Conservation (phyloP, 1,284 basidiomycete species). For the Rhodotorula sp. region DNA sequence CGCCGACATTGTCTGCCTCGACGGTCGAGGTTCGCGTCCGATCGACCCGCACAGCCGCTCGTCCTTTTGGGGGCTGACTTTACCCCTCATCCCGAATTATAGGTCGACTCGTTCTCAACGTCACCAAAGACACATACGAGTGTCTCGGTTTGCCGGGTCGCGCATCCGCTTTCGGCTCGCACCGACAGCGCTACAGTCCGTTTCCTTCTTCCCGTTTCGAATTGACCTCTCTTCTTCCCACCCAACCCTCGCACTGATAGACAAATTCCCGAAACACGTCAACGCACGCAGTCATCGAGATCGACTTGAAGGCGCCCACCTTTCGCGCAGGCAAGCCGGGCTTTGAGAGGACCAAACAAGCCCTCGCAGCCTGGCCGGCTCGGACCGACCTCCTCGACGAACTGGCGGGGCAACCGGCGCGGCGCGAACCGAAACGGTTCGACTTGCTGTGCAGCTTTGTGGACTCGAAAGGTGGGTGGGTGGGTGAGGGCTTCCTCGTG, state of each 20-base stretch:
- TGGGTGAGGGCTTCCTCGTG: not conserved
- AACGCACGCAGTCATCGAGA: constrained; percentile 30
- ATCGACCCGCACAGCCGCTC: not conserved
- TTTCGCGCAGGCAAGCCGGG: constrained; percentile 28
- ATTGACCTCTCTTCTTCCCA: not conserved
- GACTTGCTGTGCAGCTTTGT: constrained; percentile 25
- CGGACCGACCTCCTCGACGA: constrained; percentile 26
- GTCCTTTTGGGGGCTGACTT: not conserved
- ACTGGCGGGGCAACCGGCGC: constrained; percentile 2
- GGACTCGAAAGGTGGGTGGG: constrained; percentile 14
- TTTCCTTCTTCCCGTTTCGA: not conserved
- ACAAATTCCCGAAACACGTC: not conserved
- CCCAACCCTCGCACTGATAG: not conserved
- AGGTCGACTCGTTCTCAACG: constrained; percentile 34
- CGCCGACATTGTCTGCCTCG: constrained; percentile 30
- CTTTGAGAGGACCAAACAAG: constrained; percentile 23
- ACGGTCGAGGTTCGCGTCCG: constrained; percentile 32
- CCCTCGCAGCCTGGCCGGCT: constrained; percentile 22
- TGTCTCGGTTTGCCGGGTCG: constrained; percentile 33
- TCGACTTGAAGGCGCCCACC: constrained; percentile 15
- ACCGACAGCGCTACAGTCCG: constrained; percentile 35
- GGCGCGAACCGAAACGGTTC: constrained; percentile 2
- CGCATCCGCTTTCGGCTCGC: constrained; percentile 20
- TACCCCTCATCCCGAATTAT: not conserved
- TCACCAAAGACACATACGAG: constrained; percentile 37